Conservation (phyloP, 164 flowering plant species). For the Akebia trifoliata region DNA sequence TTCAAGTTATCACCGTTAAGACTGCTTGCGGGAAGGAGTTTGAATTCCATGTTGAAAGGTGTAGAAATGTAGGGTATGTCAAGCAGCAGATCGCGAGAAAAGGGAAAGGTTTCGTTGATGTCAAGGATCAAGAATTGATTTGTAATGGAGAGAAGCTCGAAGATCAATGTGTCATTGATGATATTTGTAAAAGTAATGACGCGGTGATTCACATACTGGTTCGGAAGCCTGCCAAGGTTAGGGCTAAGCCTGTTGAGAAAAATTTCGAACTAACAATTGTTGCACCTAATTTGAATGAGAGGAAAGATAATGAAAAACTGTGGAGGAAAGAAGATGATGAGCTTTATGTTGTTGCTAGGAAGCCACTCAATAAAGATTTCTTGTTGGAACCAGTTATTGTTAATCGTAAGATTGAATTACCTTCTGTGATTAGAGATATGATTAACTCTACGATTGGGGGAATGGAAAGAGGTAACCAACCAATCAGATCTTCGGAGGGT, state of each 20-base stretch:
- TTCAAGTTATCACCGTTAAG: slow-evolving; percentile 44
- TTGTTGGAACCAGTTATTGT: slow-evolving; percentile 49
- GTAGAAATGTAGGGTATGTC: slow-evolving; percentile 51
- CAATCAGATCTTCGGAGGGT: slow-evolving; percentile 59
- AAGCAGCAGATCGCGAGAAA: slow-evolving; percentile 45
- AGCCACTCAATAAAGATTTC: slow-evolving; percentile 30
- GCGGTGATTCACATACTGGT: slow-evolving; percentile 62
- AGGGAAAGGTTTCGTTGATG: slow-evolving; percentile 34
- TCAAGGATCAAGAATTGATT: slow-evolving; percentile 44
- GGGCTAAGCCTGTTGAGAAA: slow-evolving; percentile 44
- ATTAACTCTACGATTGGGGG: slow-evolving; percentile 48
- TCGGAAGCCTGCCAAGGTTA: slow-evolving; percentile 47
- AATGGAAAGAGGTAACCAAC: slow-evolving; percentile 48
- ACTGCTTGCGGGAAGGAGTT: slow-evolving; percentile 57
- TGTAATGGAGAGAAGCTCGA: slow-evolving; percentile 56
- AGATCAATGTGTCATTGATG: slow-evolving; percentile 44
- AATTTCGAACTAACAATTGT: slow-evolving; percentile 49
- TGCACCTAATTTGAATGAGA: slow-evolving; percentile 28
- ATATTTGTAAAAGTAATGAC: slow-evolving; percentile 41
- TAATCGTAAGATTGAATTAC: slow-evolving; percentile 29
- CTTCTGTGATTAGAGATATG: slow-evolving; percentile 34
- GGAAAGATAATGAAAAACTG: slow-evolving; percentile 13
- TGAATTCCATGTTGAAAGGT: slow-evolving; percentile 51
- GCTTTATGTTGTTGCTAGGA: slow-evolving; percentile 15
- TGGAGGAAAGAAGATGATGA: slow-evolving; percentile 9